Base-by-base conservation (phyloP, 2,329 filamentous ascomycete genomes). In the Colletotrichum aenigma region DNA sequence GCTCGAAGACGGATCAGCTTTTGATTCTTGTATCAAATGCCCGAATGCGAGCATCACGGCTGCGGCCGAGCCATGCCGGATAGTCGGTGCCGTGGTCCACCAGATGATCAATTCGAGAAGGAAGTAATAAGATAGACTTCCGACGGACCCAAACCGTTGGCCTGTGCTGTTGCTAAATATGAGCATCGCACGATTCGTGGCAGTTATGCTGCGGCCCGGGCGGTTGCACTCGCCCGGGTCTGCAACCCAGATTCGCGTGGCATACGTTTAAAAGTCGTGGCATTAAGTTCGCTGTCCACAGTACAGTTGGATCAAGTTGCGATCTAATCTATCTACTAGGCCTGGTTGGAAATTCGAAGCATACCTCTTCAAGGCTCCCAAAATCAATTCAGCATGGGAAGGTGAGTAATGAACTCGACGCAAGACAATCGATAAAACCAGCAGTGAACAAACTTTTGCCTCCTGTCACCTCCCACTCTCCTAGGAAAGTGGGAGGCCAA, bases 1-100 rank as follows among this genome's bases (percentile, higher is more conserved):
- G 43, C 43, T 48, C 10, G 43, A 21, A 13, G 43, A 48, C 2
- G 13, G 55, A 58, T 16, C 15, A 28, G 55, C 21, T 6, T 21
- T 48, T 12, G 18, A 48, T 48, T 48, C 18, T 48, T 48, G 21
- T 48, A 48, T 48, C 18, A 48, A 48, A 48, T 48, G 0, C 43
- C 43, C 43, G 43, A 12, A 48, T 21, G 43, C 43, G 18, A 48
- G 43, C 43, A 48, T 48, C 43, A 21, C 43, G 43, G 10, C 71
- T 75, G 36, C 84, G 83, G 6, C 79, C 80, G 77, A 85, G 84
- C 3, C 18, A 48, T 48, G 43, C 43, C 43, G 43, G 43, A 48
- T 21, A 48, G 18, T 48, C 43, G 18, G 43, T 12, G 18, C 43
- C 43, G 43, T 21, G 43, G 43, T 21, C 43, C 18, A 48, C 43